Base-by-base conservation (phyloP, 2,329 filamentous ascomycete genomes). In the Penicillium sp. region DNA sequence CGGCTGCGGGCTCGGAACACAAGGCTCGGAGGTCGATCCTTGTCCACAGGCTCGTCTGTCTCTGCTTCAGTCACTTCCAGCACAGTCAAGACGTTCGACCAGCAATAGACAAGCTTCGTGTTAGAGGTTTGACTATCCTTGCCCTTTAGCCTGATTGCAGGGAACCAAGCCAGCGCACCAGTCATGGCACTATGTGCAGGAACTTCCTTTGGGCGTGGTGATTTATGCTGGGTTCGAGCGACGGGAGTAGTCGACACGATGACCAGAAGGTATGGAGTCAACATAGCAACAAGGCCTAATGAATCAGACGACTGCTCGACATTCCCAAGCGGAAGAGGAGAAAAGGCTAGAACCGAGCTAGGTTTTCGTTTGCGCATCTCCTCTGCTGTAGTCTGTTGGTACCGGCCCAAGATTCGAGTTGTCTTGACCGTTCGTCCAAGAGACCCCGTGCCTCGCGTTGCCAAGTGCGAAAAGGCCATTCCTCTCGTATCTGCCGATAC, bases 391-490 rank as follows among this genome's bases (percentile, higher is more conserved):
- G 87, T 58, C 63, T 91, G 84, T 0, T 94, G 94, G 77, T 99
- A 99, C 54, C 95, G 86, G 6, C 96, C 95, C 5, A 99, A 79
- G 61, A 99, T 93, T 60, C 96, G 86, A 2, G 90, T 94, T 0
- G 92, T 96, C 78, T 92, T 96, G 49, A 99, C 90, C 0, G 87
- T 89, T 58, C 95, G 86, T 5, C 90, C 92, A 22, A 99, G 84
- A 25, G 92, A 85, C 3, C 95, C 95, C 39, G 96, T 89, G 1
- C 95, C 96, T 68, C 96, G 85, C 10, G 92, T 96, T 10, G 95
- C 96, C 10, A 99, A 84, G 76, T 99, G 96, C 3, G 95, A 97
- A 75, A 99, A 99, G 0, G 95, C 94, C 96, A 99, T 99, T 20
- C 96, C 95, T 51, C 87, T 87, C 69, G 96, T 91, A 76, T 99